Percentiles rank a stretch among this genome's conserved stretches.
Conservation (phyloP, 2,329 filamentous ascomycete genomes). For the Geoglossum cookeanum region DNA sequence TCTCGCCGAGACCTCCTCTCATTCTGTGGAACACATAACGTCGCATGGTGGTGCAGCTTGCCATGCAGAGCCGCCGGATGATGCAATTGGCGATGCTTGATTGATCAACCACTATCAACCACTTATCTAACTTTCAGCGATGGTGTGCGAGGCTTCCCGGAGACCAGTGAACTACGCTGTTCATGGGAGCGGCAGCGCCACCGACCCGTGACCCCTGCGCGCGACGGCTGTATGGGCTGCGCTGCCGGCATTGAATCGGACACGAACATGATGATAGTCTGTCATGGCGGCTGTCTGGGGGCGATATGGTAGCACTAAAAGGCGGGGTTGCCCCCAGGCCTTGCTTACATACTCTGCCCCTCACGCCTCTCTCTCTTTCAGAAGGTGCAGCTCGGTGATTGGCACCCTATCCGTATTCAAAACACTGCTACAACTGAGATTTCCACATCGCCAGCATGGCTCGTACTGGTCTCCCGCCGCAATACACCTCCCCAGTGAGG, state of each 20-base stretch:
- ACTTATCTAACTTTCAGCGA: neutral
- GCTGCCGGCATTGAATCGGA: too few relatives aligned
- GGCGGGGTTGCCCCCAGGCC: neutral
- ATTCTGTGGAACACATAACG: neutral
- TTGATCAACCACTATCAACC: neutral
- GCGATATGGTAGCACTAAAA: neutral
- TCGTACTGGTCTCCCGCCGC: neutral
- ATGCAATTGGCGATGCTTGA: neutral
- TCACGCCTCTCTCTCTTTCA: neutral
- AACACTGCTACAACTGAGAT: neutral
- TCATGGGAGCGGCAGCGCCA: too few relatives aligned
- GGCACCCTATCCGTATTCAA: neutral
- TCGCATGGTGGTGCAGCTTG: neutral
- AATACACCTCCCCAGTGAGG: neutral
- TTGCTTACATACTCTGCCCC: neutral
- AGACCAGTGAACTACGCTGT: too few relatives aligned
- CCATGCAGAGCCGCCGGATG: neutral
- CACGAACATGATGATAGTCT: too few relatives aligned
- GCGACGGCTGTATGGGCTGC: too few relatives aligned
- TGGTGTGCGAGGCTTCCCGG: too few relatives aligned
- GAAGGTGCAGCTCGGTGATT: neutral
- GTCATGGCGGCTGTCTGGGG: too few relatives aligned
- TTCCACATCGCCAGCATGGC: neutral
- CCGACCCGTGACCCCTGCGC: too few relatives aligned
- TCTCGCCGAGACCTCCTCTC: neutral